These are phyloP conservation scores for Vaucheria bursata DNA, from an alignment of 352 stramenopile genomes.

Conservation along the genomic window DNA sequence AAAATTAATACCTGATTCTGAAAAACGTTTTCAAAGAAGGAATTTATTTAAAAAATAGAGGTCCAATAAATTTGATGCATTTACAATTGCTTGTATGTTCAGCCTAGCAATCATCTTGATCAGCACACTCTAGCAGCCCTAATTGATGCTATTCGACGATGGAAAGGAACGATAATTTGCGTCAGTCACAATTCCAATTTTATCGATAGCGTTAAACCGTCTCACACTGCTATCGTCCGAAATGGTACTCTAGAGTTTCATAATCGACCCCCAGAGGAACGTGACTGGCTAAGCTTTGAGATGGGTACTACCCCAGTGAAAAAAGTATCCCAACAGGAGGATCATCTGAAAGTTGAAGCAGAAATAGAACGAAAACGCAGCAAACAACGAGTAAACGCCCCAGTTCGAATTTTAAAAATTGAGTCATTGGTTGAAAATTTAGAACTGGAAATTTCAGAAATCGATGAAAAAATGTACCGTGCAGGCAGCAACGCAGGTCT, in stretches of 20 bases:
- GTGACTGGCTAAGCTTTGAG: neutral
- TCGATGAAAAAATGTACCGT: neutral
- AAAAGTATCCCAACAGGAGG: no score
- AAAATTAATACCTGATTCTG: no score
- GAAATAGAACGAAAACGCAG: neutral
- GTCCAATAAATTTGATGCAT: no score
- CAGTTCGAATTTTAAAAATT: neutral
- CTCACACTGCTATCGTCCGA: neutral
- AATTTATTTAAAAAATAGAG: no score
- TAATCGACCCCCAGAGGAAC: neutral
- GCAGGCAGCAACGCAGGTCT: neutral
- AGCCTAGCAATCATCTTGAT: neutral
- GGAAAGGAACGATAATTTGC: slow-evolving; percentile 41
- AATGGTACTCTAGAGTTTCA: neutral
- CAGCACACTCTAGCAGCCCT: neutral
- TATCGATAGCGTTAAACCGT: slow-evolving; percentile 1
- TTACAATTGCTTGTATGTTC: no score
- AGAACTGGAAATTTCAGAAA: neutral
- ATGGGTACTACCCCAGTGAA: no score
- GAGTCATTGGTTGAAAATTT: neutral
- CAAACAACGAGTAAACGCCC: neutral
- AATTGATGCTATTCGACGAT: slow-evolving; percentile 35
- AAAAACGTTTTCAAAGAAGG: no score
- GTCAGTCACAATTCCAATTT: slow-evolving; percentile 45
- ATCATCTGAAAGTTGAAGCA: neutral